Base-by-base conservation (phyloP, 2,329 filamentous ascomycete genomes). In the Verticillium nonalfalfae region DNA sequence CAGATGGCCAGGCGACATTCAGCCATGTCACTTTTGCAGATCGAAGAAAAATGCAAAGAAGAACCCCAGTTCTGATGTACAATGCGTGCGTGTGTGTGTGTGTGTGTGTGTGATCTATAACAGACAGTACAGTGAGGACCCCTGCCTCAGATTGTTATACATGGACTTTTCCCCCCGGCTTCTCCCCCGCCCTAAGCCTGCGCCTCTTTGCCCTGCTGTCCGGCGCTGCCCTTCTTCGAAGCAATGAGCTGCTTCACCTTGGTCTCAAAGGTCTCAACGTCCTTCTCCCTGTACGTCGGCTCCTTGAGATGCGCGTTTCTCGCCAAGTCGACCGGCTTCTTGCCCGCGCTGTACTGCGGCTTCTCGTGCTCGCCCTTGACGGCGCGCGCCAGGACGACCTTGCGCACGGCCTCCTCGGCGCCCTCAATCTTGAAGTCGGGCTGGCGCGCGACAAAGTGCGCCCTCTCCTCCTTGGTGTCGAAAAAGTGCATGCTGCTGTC, bases 291-390 rank as follows among this genome's bases (percentile, higher is more conserved):
- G 66, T 77, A 79, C 54, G 75, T 75, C 64, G 72, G 72, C 14
- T 73, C 69, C 60, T 74, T 69, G 61, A 77, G 63, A 56, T 77
- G 75, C 71, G 72, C 74, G 64, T 71, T 70, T 60, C 73, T 70
- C 52, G 75, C 68, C 45, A 75, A 52, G 21, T 70, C 72, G 6
- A 73, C 63, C 6, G 74, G 67, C 34, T 77, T 74, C 40, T 34
- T 54, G 56, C 35, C 50, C 35, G 64, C 63, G 15, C 72, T 69
- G 59, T 71, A 72, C 66, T 68, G 66, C 45, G 74, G 71, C 56
- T 70, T 66, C 68, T 76, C 73, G 63, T 78, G 71, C 68, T 73
- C 68, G 0, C 77, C 77, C 59, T 67, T 65, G 39, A 79, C 65
- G 18, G 71, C 74, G 40, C 65, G 64, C 31, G 74, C 68, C 34